Percentiles rank a stretch among this genome's conserved stretches.
These are phyloP conservation scores for Cucurbita ficifolia DNA, from an alignment of 306 rosid genomes.

Conservation along the genomic window DNA sequence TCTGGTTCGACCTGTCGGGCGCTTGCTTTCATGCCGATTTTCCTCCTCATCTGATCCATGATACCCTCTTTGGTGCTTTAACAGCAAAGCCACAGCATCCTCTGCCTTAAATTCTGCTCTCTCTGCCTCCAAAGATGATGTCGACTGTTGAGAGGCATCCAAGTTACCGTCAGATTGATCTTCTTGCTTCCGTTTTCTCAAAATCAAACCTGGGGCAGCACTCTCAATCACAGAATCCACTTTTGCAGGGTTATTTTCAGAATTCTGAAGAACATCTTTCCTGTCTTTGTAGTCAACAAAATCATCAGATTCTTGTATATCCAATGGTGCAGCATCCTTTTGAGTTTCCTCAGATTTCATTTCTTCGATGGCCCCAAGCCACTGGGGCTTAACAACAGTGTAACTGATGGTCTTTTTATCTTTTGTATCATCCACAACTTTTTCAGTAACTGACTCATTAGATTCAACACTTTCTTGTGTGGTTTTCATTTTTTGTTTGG, in stretches of 20 bases:
- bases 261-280: slow-evolving; percentile 31
- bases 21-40: slow-evolving; percentile 21
- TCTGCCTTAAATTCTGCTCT: slow-evolving; percentile 41
- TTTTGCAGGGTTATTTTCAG: slow-evolving; percentile 14
- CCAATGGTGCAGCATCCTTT: slow-evolving; percentile 20
- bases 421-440: slow-evolving; percentile 15
- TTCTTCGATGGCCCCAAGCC: slow-evolving; percentile 74
- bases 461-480: slow-evolving; percentile 17
- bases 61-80: slow-evolving; percentile 61
- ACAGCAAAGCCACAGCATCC: slow-evolving; percentile 88
- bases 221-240: slow-evolving; percentile 43
- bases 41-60: slow-evolving; percentile 32
- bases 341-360: slow-evolving; percentile 30
- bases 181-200: slow-evolving; percentile 72
- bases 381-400: slow-evolving; percentile 57
- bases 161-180: slow-evolving; percentile 21
- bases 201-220: slow-evolving; percentile 77
- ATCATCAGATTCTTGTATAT: slow-evolving; percentile 31
- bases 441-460: slow-evolving; percentile 20
- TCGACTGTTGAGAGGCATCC: slow-evolving; percentile 22
- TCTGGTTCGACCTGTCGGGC: slow-evolving; percentile 6
- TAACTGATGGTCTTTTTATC: slow-evolving; percentile 35
- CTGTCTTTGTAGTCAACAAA: slow-evolving; percentile 91
- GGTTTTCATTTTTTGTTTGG: slow-evolving; percentile 22
- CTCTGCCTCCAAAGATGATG: slow-evolving; percentile 32